Conservation (phyloP, 495 filamentous ascomycete species). For the Staphylotrichum longicolle region DNA sequence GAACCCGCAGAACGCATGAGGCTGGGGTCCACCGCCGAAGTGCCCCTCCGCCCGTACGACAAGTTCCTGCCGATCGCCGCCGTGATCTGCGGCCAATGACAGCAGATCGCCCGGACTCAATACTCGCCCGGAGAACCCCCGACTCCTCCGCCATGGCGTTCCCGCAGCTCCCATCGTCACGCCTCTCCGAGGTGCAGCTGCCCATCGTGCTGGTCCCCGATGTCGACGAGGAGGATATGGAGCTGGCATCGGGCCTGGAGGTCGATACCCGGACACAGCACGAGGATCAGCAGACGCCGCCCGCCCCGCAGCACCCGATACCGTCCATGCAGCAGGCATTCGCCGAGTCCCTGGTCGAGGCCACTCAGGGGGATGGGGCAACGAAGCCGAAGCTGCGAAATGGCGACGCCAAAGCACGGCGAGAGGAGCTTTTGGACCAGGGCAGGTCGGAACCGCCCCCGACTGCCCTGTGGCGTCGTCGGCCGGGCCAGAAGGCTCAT, state of each 20-base stretch:
- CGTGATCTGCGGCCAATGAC: constrained; percentile 26
- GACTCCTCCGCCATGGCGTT: constrained; percentile 25
- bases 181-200: constrained; percentile 25
- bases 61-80: constrained; percentile 34
- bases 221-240: constrained; percentile 17
- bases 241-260: constrained; percentile 18
- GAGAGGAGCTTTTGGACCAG: constrained; percentile 66
- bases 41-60: constrained; percentile 24
- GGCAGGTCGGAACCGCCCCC: constrained; percentile 58
- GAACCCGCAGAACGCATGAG: constrained; percentile 17
- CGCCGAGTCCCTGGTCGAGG: constrained; percentile 84
- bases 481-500: constrained; percentile 65
- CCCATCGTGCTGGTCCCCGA: constrained; percentile 29
- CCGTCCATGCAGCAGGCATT: constrained; percentile 85
- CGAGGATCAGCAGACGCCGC: constrained; percentile 21
- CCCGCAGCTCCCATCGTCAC: constrained; percentile 17
- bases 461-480: constrained; percentile 70
- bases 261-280: constrained; percentile 14
- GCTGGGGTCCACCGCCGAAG: constrained; percentile 13
- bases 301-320: constrained; percentile 59
- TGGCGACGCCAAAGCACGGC: constrained; percentile 62
- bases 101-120: constrained; percentile 11
- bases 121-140: constrained; percentile 6
- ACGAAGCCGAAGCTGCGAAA: constrained; percentile 53
- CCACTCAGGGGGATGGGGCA: constrained; percentile 47